Evolutionary conservation across 352 stramenopile genomes (phyloP), one percentile per base, ranked within the genome.

Genomic region (Phytopythium mirpurense): DNA sequence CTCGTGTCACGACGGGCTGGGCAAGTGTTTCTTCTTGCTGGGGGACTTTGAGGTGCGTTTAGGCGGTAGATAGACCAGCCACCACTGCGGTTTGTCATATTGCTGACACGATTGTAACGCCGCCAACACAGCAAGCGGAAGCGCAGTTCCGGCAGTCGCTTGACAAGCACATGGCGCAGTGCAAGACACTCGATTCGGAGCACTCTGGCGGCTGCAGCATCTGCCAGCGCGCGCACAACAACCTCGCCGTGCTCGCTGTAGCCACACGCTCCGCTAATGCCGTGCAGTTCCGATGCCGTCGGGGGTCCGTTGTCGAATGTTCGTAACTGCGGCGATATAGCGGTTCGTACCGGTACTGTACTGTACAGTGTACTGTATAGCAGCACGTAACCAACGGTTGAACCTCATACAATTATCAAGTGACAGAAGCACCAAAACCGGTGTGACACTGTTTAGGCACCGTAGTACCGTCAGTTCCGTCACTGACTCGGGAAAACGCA

Each of bases 231-330:
- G 63, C 60, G 34, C 67, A 85, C 54, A 83, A 72, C 58, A 90
- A 90, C 50, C 34, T 90, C 23, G 80, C 75, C 12, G 65, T 83
- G 60, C 53, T 86, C 15, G 69, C 78, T 1, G 66, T 90, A 11
- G 73, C 73, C 7, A 52, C 54, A 5, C 68, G 62, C 3, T 85
- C 71, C 3, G 18, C 51, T 5, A 8, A 27, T 24, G 65, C 65
- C 27, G 51, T 63, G 2, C 49, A 47, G 12, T 23, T 38, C 1
- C 61, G 68, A 29, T n/a, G n/a, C n/a, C n/a, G n/a, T n/a, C n/a
- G n/a, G n/a, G n/a, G n/a, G n/a, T n/a, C n/a, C n/a, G n/a, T n/a
- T n/a, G n/a, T n/a, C n/a, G n/a, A n/a, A n/a, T n/a, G n/a, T n/a
- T n/a, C n/a, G n/a, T n/a, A n/a, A n/a, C n/a, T n/a, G n/a, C n/a